Evolutionary conservation across 768 basidiomycete genomes (phyloP).

Genomic region (Tulasnella sp.): DNA sequence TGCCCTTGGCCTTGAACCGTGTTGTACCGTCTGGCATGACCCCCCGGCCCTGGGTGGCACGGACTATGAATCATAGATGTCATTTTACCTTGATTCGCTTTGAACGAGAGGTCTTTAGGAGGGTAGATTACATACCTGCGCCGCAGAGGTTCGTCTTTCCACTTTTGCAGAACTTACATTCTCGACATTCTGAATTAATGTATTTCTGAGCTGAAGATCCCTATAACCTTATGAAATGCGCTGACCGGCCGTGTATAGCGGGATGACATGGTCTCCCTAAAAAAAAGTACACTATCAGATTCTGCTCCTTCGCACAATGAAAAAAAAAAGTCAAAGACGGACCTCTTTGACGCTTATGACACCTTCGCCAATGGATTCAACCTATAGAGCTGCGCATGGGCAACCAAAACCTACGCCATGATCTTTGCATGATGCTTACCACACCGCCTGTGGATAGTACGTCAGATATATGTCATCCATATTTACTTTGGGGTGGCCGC

Average conservation of each 20-base stretch:
- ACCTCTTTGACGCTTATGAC: conserved; percentile 67
- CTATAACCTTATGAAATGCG: not conserved
- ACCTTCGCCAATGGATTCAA: conserved; percentile 94
- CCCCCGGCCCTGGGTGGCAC: conserved; percentile 87
- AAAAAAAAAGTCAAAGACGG: conserved; percentile 17
- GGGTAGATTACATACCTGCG: conserved; percentile 58
- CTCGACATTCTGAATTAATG: conserved; percentile 61
- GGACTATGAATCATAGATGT: conserved; percentile 39
- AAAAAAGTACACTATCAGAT: not conserved
- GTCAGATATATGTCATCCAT: too few species aligned
- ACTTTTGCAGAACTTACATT: conserved; percentile 98
- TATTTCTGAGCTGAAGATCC: not conserved
- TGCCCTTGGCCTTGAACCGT: conserved; percentile 83
- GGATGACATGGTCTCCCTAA: conserved; percentile 91
- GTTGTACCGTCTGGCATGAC: conserved; percentile 84
- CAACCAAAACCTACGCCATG: not conserved
- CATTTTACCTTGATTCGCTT: not conserved
- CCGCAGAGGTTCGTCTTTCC: conserved; percentile 99
- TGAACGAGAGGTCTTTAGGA: not conserved
- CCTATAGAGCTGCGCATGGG: conserved; percentile 36
- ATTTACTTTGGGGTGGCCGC: not conserved
- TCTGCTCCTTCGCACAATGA: not conserved
- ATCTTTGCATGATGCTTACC: not conserved
- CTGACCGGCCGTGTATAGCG: conserved; percentile 87
- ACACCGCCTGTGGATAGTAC: not conserved